Base-by-base conservation (phyloP, 1,139 yeast species). In the Keqinozyma sinolaborantium region DNA sequence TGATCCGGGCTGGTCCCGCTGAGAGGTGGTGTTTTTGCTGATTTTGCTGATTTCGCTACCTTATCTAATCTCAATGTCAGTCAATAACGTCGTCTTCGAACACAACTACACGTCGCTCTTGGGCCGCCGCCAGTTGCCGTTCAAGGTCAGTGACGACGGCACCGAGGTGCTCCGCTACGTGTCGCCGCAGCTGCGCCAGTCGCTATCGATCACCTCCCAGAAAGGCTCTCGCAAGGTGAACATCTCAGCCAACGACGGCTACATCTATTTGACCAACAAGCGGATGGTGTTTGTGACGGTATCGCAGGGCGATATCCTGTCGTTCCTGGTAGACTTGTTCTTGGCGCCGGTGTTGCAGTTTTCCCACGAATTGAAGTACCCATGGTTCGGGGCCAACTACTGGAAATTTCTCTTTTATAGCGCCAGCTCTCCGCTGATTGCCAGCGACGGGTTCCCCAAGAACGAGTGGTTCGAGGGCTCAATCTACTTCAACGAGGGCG, bases 351-450 rank as follows among this genome's bases (percentile, higher is more conserved):
- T 31, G 9, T 33, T 60, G 14, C 61, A 53, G 30, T 50, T 60
- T 23, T 52, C 67, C 0, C 71, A 69, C 44, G 55, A 60, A 32
- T 41, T 73, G 30, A 60, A 65, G 33, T 60, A 74, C 13, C 79
- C 79, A 1, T 73, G 77, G 78, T 70, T 73, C 46, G 80, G 80
- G 0, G 63, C 77, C 14, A 74, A 73, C 44, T 69, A 62, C 44
- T 72, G 74, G 69, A 61, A 63, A 41, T 62, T 70, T 29, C 34
- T 64, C 27, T 70, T 73, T 43, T 60, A 50, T 31, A 58, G 68
- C 33, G 48, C 59, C 3, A 38, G 51, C 3, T 41, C 39, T 16
- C 56, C 60, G 2, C 33, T 47, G 14, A 45, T 51, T 3, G 57
- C 62, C 4, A 61, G 71, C 30, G 77, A 72, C 29, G 73, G 78